Conservation (phyloP, 257 asterid genomes). For the Nyctanthes arbortristis region DNA sequence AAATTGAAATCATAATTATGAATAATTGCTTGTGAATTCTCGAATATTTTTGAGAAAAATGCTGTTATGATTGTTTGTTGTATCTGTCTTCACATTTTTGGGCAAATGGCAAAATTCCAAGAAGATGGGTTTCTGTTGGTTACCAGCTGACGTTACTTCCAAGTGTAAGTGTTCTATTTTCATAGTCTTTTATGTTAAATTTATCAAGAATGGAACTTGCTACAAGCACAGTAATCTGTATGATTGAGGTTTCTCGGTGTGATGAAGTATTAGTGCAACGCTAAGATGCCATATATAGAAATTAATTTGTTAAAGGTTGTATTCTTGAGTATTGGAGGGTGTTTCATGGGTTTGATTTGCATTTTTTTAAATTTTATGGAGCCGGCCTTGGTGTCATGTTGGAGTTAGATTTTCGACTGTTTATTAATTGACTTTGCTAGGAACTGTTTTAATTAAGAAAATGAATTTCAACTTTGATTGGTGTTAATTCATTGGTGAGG, state of each 20-base stretch:
- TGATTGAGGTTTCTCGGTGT: too few species aligned
- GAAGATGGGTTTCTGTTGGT: neutral
- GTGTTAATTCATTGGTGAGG: too few species aligned
- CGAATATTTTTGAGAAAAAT: neutral
- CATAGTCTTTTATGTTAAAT: too few species aligned
- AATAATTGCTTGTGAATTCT: neutral
- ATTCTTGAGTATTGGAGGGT: neutral
- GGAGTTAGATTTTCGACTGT: neutral
- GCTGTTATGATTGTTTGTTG: conserved; percentile 16
- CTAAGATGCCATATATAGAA: too few species aligned
- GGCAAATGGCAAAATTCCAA: conserved; percentile 6
- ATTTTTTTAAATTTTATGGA: too few species aligned
- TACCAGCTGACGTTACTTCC: neutral
- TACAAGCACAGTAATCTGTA: too few species aligned
- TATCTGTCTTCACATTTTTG: conserved; percentile 19
- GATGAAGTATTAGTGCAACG: too few species aligned
- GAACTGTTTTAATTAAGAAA: too few species aligned
- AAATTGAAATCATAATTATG: conserved; percentile 5
- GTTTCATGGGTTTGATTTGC: neutral
- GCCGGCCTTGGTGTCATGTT: neutral
- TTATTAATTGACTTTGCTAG: too few species aligned
- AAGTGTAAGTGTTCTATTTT: too few species aligned
- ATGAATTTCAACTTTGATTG: too few species aligned
- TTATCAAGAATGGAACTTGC: neutral
- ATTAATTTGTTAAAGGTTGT: neutral